These are phyloP conservation scores for Candida tetrigidarum DNA, from an alignment of 1,139 yeast species.

Conservation along the genomic window DNA sequence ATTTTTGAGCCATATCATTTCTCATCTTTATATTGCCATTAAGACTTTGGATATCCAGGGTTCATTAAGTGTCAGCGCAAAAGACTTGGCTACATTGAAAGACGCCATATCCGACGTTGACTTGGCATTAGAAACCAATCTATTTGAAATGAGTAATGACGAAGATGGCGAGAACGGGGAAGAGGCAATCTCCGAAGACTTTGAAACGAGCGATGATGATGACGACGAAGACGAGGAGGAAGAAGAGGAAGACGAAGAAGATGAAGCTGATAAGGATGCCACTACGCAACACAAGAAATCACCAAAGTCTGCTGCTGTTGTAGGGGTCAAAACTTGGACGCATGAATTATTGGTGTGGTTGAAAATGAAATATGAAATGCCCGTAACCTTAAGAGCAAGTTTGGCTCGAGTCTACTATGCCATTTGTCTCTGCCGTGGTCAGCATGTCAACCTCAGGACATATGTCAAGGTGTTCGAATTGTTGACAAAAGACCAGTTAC, in stretches of 20 bases:
- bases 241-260: constrained; percentile 36
- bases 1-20: constrained; percentile 77
- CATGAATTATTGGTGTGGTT: constrained; percentile 83
- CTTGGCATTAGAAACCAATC: constrained; percentile 57
- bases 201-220: constrained; percentile 42
- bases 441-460: constrained; percentile 60
- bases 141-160: constrained; percentile 42
- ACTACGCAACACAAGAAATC: constrained; percentile 58
- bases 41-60: constrained; percentile 80
- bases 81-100: constrained; percentile 52
- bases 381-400: constrained; percentile 61
- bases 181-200: constrained; percentile 43
- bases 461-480: constrained; percentile 68
- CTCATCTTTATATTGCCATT: constrained; percentile 79
- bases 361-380: constrained; percentile 81
- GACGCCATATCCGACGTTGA: constrained; percentile 50
- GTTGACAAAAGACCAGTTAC: constrained; percentile 54
- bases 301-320: constrained; percentile 72
- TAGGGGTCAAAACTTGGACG: constrained; percentile 85
- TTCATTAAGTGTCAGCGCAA: constrained; percentile 65
- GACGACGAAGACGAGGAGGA: constrained; percentile 42
- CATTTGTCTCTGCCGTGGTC: constrained; percentile 76
- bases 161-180: constrained; percentile 38
- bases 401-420: constrained; percentile 76
- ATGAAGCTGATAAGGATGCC: constrained; percentile 46